Base-by-base conservation (phyloP, 768 basidiomycete genomes). In the Collybia sp. region DNA sequence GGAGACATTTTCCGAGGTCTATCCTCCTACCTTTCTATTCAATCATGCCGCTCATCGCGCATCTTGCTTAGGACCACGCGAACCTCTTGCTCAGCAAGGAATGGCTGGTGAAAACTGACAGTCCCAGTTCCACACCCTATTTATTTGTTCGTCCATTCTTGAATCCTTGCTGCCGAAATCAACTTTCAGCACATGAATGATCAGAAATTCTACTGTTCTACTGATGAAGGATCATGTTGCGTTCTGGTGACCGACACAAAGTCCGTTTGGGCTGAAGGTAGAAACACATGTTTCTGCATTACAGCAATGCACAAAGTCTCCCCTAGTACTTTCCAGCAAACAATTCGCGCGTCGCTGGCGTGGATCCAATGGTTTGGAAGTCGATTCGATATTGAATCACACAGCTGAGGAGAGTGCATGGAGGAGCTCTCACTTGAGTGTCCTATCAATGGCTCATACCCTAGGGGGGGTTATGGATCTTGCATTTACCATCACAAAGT, bases 251-350 rank as follows among this genome's bases (percentile, higher is more conserved):
- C 88, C 10, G 88, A 90, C 62, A 89, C 85, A 11, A 85, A 78
- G 59, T 71, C 66, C 17, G 81, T 82, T 9, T 91, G 85, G 86
- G 72, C 69, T 12, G 88, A 91, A 80, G 83, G 88, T 86, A 52
- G 50, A 43, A 20, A 42, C 30, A 32, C 37, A 13, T 17, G 42
- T 33, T 34, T 42, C 39, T 42, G 9, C 42, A 45, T 47, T 53
- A 46, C 53, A 43, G 53, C 37, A 46, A 19, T 46, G 40, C 11
- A 36, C 30, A 35, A 45, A 18, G 39, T 45, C 40, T 42, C 8
- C 20, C 32, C 36, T 50, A 85, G 85, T 72, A 2, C 55, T 88
- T 33, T 71, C 70, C 36, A 69, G 71, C 56, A 77, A 77, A 25
- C 74, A 79, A 48, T 66, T 87, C 48, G 79, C 81, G 18, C 77